These are phyloP conservation scores for Colletotrichum sp. DNA, from an alignment of 2,329 filamentous ascomycete genomes.

Conservation along the genomic window DNA sequence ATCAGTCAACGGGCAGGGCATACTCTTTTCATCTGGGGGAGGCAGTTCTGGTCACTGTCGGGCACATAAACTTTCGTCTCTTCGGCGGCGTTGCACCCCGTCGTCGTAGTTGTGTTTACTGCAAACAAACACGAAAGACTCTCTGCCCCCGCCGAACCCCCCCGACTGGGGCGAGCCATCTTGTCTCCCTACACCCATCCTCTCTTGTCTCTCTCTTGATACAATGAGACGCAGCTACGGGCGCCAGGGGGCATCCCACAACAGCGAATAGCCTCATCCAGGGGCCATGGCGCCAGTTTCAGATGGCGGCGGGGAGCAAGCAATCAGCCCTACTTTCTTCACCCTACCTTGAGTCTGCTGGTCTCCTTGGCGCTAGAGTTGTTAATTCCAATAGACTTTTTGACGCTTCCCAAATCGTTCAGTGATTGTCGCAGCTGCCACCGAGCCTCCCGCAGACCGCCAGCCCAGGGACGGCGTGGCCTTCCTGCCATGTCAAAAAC, in stretches of 20 bases:
- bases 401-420: not conserved
- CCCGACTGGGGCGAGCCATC: not conserved
- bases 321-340: not conserved
- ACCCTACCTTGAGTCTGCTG: not conserved
- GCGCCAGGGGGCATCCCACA: not conserved
- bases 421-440: constrained; percentile 3
- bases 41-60: not conserved
- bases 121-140: not conserved
- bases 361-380: not conserved
- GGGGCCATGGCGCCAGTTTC: constrained; percentile 2
- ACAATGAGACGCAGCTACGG: not conserved
- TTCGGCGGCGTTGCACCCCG: not conserved
- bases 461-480: not conserved
- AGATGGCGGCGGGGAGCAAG: not conserved
- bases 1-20: not conserved
- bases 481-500: not conserved
- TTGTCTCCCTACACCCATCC: not conserved
- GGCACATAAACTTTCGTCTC: not conserved
- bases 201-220: not conserved
- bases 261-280: not conserved
- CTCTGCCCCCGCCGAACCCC: not conserved
- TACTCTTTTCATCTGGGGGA: not conserved
- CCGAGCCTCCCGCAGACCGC: not conserved
- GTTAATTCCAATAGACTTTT: constrained; percentile 6
- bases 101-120: not conserved